phyloP scores from a whole-genome alignment of 2,329 filamentous ascomycete genomes.

The Sporothrix brunneoviolacea region DNA sequence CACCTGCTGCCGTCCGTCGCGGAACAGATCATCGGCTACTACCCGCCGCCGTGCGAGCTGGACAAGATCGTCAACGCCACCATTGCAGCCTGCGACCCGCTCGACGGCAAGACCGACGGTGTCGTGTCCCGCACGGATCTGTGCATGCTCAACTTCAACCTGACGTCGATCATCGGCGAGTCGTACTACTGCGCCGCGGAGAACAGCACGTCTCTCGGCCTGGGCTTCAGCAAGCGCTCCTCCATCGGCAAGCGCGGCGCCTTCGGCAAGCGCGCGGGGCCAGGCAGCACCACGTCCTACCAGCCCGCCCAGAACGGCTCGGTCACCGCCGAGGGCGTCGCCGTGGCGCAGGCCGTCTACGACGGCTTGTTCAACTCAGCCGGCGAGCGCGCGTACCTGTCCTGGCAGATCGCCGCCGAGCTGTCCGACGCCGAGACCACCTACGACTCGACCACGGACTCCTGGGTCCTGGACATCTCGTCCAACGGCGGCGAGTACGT shows the following conservation, averaged over 20 bases:
- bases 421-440: slow-evolving; percentile 29
- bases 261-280: too few relatives aligned
- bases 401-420: too few relatives aligned
- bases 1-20: slow-evolving; percentile 34
- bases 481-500: too few relatives aligned
- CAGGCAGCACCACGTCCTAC: too few relatives aligned
- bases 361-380: too few relatives aligned
- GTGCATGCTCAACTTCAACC: slow-evolving; percentile 39
- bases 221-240: too few relatives aligned
- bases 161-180: slow-evolving; percentile 39
- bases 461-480: not conserved
- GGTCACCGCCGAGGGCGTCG: slow-evolving; percentile 12
- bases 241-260: too few relatives aligned
- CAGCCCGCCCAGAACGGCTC: slow-evolving; percentile 15
- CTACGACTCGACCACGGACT: too few relatives aligned
- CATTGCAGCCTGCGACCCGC: slow-evolving; percentile 19
- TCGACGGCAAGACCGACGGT: slow-evolving; percentile 20
- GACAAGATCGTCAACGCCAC: slow-evolving; percentile 16
- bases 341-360: not conserved
- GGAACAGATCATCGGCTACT: slow-evolving; percentile 33
- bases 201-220: too few relatives aligned
- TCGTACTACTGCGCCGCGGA: slow-evolving; percentile 29
- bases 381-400: too few relatives aligned
- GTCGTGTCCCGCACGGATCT: slow-evolving; percentile 22
- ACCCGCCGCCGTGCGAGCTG: slow-evolving; percentile 28